These are phyloP conservation scores for Ascoidea asiatica DNA, from an alignment of 805 yeast species.

Conservation along the genomic window DNA sequence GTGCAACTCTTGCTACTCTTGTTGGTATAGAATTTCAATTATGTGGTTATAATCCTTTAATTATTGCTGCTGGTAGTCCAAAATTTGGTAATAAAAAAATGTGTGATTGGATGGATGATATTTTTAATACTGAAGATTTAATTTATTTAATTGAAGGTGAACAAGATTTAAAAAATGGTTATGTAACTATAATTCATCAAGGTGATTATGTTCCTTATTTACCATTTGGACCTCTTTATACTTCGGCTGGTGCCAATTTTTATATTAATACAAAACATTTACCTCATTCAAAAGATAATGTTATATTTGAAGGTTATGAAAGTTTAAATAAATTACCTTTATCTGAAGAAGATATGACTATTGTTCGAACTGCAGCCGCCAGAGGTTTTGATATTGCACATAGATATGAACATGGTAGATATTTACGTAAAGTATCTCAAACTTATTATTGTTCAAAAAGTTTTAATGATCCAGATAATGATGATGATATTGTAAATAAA, in stretches of 20 bases:
- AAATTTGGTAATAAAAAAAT: conserved; percentile 43
- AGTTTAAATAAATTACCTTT: too few relatives aligned
- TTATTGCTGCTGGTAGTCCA: conserved; percentile 57
- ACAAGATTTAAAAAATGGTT: conserved; percentile 17
- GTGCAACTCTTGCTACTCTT: conserved; percentile 56
- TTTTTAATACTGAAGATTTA: conserved; percentile 25
- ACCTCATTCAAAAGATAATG: conserved; percentile 15
- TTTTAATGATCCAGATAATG: neutral
- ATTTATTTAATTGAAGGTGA: conserved; percentile 1
- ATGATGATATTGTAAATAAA: neutral
- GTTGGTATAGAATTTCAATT: conserved; percentile 48
- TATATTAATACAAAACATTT: conserved; percentile 25
- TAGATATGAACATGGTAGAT: neutral
- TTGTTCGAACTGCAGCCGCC: neutral
- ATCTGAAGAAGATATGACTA: neutral
- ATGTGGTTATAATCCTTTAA: conserved; percentile 37
- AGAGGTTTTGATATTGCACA: neutral
- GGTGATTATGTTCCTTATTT: conserved; percentile 45
- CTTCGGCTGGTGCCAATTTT: conserved; percentile 40
- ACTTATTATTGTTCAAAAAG: neutral
- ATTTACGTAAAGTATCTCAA: neutral
- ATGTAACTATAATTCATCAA: conserved; percentile 39
- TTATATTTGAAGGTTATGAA: neutral
- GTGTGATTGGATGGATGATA: conserved; percentile 34
- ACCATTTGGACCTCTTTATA: conserved; percentile 32